Conservation (phyloP, 139 green algal genomes). For the Haematococcus lacustris region DNA sequence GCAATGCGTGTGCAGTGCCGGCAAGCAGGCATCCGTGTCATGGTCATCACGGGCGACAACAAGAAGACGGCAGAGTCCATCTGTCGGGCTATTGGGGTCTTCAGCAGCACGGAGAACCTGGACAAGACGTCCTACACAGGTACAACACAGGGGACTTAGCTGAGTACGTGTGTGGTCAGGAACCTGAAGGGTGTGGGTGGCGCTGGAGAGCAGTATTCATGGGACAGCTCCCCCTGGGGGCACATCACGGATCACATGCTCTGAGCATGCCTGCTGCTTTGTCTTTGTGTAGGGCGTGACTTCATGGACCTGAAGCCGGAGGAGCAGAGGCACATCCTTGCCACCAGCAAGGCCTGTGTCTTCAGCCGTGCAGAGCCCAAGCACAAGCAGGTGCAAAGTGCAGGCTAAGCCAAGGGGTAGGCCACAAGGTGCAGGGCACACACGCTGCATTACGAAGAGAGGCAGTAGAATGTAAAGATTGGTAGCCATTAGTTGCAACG, state of each 20-base stretch:
- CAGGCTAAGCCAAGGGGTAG: too few relatives aligned
- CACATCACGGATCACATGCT: background rate
- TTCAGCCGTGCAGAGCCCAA: constrained; percentile 92
- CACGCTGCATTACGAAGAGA: too few relatives aligned
- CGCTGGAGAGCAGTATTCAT: background rate
- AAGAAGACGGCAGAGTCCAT: constrained; percentile 69
- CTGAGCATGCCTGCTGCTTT: too few relatives aligned
- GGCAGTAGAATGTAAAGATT: too few relatives aligned
- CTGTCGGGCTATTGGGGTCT: constrained; percentile 37
- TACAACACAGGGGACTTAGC: background rate
- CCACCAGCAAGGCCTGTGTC: constrained; percentile 44
- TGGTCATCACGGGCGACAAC: constrained; percentile 81
- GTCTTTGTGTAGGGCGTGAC: constrained; percentile 42
- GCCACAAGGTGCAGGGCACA: too few relatives aligned
- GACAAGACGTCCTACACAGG: constrained; percentile 44
- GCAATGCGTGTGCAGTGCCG: constrained; percentile 6
- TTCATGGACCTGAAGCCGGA: constrained; percentile 45
- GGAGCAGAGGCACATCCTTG: constrained; percentile 49
- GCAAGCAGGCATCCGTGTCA: constrained; percentile 53
- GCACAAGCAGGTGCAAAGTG: constrained; percentile 84
- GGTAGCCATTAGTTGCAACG: too few relatives aligned
- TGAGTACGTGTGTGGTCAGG: background rate
- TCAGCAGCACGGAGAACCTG: constrained; percentile 9
- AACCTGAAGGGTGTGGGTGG: background rate
- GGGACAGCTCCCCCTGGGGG: background rate